Evolutionary conservation across 1,284 basidiomycete species (phyloP).

Genomic region (Ceratobasidium sp.): DNA sequence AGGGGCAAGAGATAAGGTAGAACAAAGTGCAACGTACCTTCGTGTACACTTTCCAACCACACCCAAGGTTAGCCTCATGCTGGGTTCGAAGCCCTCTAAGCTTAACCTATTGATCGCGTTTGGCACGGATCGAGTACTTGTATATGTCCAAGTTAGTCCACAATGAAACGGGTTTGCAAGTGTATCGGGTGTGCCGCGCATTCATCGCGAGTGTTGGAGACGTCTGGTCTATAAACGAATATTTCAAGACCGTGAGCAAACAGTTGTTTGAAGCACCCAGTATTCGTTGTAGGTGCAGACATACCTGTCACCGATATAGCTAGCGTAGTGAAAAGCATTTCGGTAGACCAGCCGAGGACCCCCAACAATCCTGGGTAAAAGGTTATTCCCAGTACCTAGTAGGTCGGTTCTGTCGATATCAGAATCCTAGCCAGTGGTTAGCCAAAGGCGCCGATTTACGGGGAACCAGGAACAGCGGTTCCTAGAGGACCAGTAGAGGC

Average conservation of each 20-base stretch:
- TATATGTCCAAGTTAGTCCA: neutral
- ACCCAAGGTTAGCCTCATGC: neutral
- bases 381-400: too few relatives aligned
- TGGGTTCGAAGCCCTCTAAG: neutral
- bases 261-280: neutral
- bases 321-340: neutral
- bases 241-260: neutral
- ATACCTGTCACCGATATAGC: neutral
- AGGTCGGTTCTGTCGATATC: too few relatives aligned
- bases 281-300: neutral
- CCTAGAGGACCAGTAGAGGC: too few relatives aligned
- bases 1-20: neutral
- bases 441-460: too few relatives aligned
- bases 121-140: neutral
- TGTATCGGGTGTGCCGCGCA: neutral
- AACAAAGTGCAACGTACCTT: neutral
- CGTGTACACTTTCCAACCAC: neutral
- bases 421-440: too few relatives aligned
- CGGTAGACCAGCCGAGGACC: neutral
- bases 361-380: too few relatives aligned
- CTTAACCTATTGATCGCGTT: neutral
- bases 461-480: too few relatives aligned
- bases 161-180: neutral
- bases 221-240: neutral
- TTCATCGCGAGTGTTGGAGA: neutral